Evolutionary conservation across 352 stramenopile species (phyloP).

Genomic region (Phytopythium aichiense): DNA sequence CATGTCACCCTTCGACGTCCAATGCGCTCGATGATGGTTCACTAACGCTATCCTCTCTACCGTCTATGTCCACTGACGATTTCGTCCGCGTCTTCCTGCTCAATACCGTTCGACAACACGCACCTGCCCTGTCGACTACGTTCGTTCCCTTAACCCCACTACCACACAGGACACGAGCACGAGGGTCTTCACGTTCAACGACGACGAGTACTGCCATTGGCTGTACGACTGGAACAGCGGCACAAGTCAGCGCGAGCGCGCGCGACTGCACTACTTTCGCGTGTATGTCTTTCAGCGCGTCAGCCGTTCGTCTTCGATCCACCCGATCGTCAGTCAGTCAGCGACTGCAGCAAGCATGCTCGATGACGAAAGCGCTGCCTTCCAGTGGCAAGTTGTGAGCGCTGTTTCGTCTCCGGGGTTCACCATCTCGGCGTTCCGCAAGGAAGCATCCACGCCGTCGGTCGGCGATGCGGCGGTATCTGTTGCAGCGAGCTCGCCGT

Average conservation of each 20-base stretch:
- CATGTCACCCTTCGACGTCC: not conserved
- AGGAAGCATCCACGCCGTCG: slow-evolving; percentile 5
- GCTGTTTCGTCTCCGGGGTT: slow-evolving; percentile 19
- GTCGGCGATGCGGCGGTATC: not conserved
- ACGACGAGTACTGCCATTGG: slow-evolving; percentile 41
- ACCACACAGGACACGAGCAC: not conserved
- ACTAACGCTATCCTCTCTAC: not conserved
- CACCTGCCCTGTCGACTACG: not conserved
- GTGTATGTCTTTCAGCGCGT: slow-evolving; percentile 28
- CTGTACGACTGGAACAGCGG: slow-evolving; percentile 59
- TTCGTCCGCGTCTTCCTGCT: not conserved
- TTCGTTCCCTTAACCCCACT: not conserved
- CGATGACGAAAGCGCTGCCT: not conserved
- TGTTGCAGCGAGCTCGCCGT: not conserved
- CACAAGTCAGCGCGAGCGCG: slow-evolving; percentile 40
- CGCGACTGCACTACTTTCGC: slow-evolving; percentile 33
- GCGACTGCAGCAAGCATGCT: not conserved
- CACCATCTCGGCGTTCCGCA: slow-evolving; percentile 15
- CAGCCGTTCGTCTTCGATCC: not conserved
- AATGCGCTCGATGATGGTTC: not conserved
- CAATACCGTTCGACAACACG: not conserved
- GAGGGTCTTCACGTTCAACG: slow-evolving; percentile 17
- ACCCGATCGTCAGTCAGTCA: not conserved
- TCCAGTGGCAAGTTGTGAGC: slow-evolving; percentile 24
- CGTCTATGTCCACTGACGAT: not conserved